Evolutionary conservation across 257 asterid species (phyloP).

Genomic region (Gentiana macrophylla): DNA sequence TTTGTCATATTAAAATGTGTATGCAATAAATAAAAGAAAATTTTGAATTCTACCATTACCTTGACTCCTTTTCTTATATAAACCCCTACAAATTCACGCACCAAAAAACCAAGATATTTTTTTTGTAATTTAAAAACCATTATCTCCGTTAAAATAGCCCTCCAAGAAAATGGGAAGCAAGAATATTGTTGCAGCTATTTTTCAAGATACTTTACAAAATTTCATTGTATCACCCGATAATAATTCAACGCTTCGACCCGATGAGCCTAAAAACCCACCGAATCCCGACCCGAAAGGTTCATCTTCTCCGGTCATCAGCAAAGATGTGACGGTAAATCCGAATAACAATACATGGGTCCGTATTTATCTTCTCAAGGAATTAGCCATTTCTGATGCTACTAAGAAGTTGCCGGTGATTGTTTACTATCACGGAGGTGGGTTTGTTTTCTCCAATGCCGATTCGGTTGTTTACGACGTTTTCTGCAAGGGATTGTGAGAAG

Average conservation of each 20-base stretch:
- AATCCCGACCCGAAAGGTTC: constrained; percentile 13
- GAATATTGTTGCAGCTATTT: constrained; percentile 15
- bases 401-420: constrained; percentile 35
- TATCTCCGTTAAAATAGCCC: no score
- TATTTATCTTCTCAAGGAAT: constrained; percentile 24
- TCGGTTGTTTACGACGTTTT: constrained; percentile 17
- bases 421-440: constrained; percentile 51
- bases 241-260: constrained; percentile 20
- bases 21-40: no score
- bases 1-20: no score
- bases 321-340: constrained; percentile 28
- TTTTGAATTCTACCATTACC: no score
- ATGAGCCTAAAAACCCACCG: constrained; percentile 12
- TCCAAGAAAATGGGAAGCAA: constrained; percentile 10
- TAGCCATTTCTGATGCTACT: neutral
- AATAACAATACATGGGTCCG: constrained; percentile 38
- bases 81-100: no score
- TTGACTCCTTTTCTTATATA: no score
- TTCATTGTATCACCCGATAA: constrained; percentile 20
- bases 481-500: constrained; percentile 19
- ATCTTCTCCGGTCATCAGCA: constrained; percentile 26
- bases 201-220: constrained; percentile 30
- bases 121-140: no score
- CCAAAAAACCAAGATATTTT: no score
- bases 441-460: constrained; percentile 27